phyloP scores from a whole-genome alignment of 2,329 filamentous ascomycete species.

The Colletotrichum sp. region DNA sequence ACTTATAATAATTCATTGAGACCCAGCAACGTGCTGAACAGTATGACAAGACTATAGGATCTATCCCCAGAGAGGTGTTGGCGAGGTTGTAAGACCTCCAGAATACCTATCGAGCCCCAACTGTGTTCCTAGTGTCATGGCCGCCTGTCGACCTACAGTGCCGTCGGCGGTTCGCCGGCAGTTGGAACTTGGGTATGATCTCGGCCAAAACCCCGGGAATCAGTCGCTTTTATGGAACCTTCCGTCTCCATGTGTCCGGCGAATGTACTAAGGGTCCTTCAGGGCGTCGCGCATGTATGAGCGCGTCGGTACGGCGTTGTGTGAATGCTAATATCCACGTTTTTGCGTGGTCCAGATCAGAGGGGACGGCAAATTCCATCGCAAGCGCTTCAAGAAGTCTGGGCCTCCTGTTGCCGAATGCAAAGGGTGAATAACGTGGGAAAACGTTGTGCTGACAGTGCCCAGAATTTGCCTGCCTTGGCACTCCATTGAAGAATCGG shows the following conservation, averaged over 20 bases:
- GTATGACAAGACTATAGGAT: fast-evolving
- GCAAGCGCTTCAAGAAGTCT: not conserved
- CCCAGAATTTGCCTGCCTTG: not conserved
- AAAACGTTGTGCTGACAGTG: not conserved
- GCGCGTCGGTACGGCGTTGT: not conserved
- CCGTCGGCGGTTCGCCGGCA: not conserved
- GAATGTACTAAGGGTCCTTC: not conserved
- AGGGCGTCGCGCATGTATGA: not conserved
- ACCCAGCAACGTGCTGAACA: fast-evolving
- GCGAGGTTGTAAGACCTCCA: not conserved
- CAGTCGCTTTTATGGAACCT: not conserved
- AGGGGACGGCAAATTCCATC: not conserved
- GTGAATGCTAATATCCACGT: not conserved
- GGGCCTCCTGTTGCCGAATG: not conserved
- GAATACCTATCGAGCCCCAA: fast-evolving
- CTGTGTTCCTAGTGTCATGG: not conserved
- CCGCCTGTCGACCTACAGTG: not conserved
- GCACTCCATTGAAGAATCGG: not conserved
- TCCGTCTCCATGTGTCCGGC: not conserved
- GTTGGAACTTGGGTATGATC: fast-evolving
- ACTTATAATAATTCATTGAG: too few species aligned
- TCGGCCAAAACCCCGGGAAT: not conserved
- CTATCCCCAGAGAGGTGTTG: fast-evolving
- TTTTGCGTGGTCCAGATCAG: not conserved
- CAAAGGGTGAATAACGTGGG: not conserved